Percentiles rank a stretch among this genome's conserved stretches.
These are phyloP conservation scores for Xylariales sp. DNA, from an alignment of 2,329 filamentous ascomycete species.

Conservation along the genomic window DNA sequence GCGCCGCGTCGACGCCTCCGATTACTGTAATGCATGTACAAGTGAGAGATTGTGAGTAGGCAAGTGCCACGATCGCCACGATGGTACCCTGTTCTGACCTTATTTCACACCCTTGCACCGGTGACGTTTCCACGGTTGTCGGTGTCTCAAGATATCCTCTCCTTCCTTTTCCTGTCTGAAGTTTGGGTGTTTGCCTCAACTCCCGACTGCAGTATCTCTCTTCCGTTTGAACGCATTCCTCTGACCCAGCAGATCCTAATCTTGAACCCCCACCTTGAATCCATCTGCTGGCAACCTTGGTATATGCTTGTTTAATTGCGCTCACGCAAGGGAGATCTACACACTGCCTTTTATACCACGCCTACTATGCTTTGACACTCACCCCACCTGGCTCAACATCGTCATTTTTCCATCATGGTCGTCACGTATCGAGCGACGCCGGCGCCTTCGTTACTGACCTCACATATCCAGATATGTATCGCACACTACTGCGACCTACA, in stretches of 20 bases:
- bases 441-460: slow-evolving; percentile 32
- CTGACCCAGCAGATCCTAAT: background rate
- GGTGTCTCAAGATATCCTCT: slow-evolving; percentile 7
- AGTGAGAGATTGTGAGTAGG: too few relatives aligned
- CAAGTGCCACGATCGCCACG: slow-evolving; percentile 4
- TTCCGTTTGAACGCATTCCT: background rate
- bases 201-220: background rate
- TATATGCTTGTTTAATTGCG: too few relatives aligned
- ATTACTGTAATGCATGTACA: too few relatives aligned
- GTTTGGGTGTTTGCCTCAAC: background rate
- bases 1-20: too few relatives aligned
- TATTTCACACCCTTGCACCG: slow-evolving; percentile 7
- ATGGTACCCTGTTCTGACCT: slow-evolving; percentile 5
- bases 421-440: slow-evolving; percentile 13
- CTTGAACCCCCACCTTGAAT: background rate
- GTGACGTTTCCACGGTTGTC: slow-evolving; percentile 8
- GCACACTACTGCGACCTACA: slow-evolving; percentile 69
- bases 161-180: background rate
- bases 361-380: too few relatives aligned
- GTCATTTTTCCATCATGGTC: too few relatives aligned
- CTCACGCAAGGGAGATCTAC: too few relatives aligned
- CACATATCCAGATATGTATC: slow-evolving; percentile 56
- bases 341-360: too few relatives aligned
- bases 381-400: too few relatives aligned
- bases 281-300: too few relatives aligned